These are phyloP conservation scores for Colletotrichum sp. DNA, from an alignment of 2,329 filamentous ascomycete species.

Conservation along the genomic window DNA sequence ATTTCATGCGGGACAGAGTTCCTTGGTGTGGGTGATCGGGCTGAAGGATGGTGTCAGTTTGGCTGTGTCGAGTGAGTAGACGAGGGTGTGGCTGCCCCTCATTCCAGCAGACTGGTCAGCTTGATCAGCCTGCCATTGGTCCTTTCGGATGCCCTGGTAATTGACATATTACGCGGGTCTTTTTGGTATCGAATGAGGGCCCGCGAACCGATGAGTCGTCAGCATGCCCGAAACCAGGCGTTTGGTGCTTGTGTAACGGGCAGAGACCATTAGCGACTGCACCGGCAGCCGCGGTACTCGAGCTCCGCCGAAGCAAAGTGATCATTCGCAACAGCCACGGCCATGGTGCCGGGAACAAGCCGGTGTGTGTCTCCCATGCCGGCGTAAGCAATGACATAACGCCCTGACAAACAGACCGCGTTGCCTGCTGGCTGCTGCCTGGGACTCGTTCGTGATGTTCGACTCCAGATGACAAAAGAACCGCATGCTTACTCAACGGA, in stretches of 20 bases:
- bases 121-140: neutral
- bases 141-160: neutral
- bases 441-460: neutral
- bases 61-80: neutral
- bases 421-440: neutral
- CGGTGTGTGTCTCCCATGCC: neutral
- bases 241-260: neutral
- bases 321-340: neutral
- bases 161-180: neutral
- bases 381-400: conserved; percentile 12
- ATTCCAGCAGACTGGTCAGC: conserved; percentile 4
- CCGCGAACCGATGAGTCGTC: neutral
- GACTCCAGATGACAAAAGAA: neutral
- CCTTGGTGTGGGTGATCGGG: neutral
- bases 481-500: neutral
- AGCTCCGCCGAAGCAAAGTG: neutral
- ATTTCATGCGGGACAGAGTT: neutral
- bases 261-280: neutral
- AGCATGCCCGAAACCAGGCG: neutral
- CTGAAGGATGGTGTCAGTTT: neutral
- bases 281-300: neutral
- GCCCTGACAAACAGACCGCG: neutral
- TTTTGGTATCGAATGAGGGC: neutral
- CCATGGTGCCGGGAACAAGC: neutral
- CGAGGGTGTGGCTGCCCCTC: neutral